Evolutionary conservation across 2,329 filamentous ascomycete species (phyloP), one percentile per base, ranked within the genome.

Genomic region (Cryphonectria japonica): DNA sequence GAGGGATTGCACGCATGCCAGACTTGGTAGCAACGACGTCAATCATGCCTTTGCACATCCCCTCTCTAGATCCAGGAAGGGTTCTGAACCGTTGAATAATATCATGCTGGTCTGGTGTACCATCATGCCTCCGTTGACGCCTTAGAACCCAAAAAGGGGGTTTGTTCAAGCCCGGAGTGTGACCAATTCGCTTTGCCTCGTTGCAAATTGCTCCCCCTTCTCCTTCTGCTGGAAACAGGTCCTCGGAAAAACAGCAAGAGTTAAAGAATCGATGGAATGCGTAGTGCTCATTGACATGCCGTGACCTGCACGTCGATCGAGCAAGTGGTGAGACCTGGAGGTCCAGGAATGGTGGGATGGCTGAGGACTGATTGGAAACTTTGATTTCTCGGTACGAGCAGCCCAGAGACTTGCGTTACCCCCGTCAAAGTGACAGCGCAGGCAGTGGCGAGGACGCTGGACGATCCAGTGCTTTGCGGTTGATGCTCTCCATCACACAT

Each of bases 21-120:
- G 22, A 32, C 16, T 22, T 34, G n/a, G 34, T 34, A 39, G 32
- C 32, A 39, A 26, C 34, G 22, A 34, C 59, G 59, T 39, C 59
- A 39, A 61, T 14, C 59, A n/a, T 61, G 59, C 19, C 59, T n/a
- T 22, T 5, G 22, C 39, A 11, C 32, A 61, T n/a, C 3, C 39
- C 34, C 19, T 32, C 32, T 61, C 59, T 32, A 59, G 54, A 19
- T 34, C 16, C 6, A 4, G 59, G 59, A 22, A 34, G 2, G 29
- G 7, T 19, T 22, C 34, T 22, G 43, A 34, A 7, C 64, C 64
- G 14, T n/a, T 26, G 41, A 46, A 59, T 29, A n/a, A 57, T 60
- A 50, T 66, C 59, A 61, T 61, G 59, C 34, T 22, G 22, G 32
- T 39, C 32, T 61, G 59, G 59, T 39, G 34, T 60, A 37, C 39